phyloP scores from a whole-genome alignment of 108 stramenopile species.

The Cyclotella atomus region DNA sequence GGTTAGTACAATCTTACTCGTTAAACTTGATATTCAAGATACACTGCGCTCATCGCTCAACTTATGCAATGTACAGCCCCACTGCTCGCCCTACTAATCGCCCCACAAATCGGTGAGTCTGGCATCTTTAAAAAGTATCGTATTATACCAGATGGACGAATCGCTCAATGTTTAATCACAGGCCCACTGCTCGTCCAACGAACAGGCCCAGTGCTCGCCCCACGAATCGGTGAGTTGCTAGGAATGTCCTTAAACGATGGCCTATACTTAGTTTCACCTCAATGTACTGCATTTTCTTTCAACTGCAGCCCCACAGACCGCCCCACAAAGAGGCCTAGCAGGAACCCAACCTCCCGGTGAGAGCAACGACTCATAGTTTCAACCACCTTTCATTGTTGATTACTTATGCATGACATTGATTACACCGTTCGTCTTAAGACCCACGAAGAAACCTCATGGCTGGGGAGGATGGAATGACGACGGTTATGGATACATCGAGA shows the following conservation, averaged over 20 bases:
- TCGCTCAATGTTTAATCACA: not conserved
- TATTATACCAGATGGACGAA: not conserved
- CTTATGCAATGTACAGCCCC: not conserved
- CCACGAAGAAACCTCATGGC: not conserved
- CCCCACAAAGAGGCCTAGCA: not conserved
- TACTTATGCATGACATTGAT: no score
- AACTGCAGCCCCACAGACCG: not conserved
- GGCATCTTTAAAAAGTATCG: not conserved
- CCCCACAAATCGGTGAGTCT: not conserved
- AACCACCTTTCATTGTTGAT: no score
- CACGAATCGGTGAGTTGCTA: not conserved
- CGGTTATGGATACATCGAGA: not conserved
- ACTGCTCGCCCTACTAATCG: not conserved
- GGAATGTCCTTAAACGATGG: not conserved
- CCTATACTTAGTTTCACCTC: not conserved
- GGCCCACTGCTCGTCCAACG: not conserved
- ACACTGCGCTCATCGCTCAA: not conserved
- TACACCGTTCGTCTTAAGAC: no score
- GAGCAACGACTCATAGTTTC: no score
- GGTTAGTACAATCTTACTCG: not conserved
- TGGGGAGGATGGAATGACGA: slow-evolving; percentile 4
- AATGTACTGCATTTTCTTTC: no score
- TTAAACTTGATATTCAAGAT: not conserved
- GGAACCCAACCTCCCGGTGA: no score
- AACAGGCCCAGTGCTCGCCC: no score